Evolutionary conservation across 2,329 filamentous ascomycete species (phyloP), one percentile per base, ranked within the genome.

Genomic region (Eutypa lata): DNA sequence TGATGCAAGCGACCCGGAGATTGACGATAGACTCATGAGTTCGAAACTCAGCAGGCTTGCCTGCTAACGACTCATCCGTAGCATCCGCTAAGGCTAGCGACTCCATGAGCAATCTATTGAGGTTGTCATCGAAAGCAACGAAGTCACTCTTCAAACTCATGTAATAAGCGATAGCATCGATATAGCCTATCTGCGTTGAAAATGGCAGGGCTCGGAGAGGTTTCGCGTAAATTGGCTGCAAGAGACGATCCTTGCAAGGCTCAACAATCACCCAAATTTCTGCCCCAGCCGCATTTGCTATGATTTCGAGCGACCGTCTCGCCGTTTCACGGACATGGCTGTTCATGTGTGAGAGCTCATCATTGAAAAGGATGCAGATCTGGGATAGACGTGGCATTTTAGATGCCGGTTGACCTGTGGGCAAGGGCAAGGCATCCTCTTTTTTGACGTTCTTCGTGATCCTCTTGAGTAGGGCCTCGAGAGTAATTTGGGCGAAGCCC

Each of bases 81-180:
- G 94, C 93, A 74, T 99, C 94, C 22, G 94, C 92, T 55, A 99
- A 76, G 11, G 93, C 94, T 40, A 99, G 77, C 6, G 93, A 95
- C 72, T 99, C 94, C 82, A 95, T 89, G 54, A 99, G 80, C 42
- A 99, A 77, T 44, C 94, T 84, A 60, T 94, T 96, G 24, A 97
- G 79, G 57, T 92, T 86, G 48, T 97, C 93, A 60, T 97, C 94
- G 68, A 97, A 96, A 7, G 87, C 84, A 24, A 99, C 85, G 64
- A 97, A 93, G 59, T 94, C 89, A 47, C 88, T 86, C 68, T 95
- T 93, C 47, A 99, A 79, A 52, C 88, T 87, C 75, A 99, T 83
- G 66, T 95, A 95, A 71, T 95, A 99, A 0, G 91, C 96, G 66
- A 99, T 91, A 1, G 94, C 94, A 68, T 99, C 95, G 61, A 99